These are phyloP conservation scores for Linum tenue DNA, from an alignment of 345 rosid species.

Conservation along the genomic window DNA sequence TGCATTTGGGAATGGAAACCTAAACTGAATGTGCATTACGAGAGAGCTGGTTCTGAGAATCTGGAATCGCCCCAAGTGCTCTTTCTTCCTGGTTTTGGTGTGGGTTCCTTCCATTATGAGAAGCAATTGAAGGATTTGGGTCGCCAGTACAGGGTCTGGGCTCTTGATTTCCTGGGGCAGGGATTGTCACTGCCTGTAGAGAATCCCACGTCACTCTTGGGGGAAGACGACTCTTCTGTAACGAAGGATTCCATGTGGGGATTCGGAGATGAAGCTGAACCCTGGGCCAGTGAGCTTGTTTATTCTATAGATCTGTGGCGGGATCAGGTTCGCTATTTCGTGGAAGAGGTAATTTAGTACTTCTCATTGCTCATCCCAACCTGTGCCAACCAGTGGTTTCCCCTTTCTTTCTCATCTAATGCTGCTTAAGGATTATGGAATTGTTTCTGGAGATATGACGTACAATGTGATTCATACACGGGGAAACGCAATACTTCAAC, in stretches of 20 bases:
- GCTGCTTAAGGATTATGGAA: too few relatives aligned
- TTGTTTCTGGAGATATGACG: too few relatives aligned
- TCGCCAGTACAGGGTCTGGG: conserved; percentile 85
- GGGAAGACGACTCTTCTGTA: conserved; percentile 20
- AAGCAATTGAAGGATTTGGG: conserved; percentile 88
- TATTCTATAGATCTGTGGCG: conserved; percentile 82
- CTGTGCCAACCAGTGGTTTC: too few relatives aligned
- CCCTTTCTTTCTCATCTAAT: too few relatives aligned
- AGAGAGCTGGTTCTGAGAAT: conserved; percentile 62
- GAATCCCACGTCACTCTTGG: conserved; percentile 48
- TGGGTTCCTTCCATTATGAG: conserved; percentile 91
- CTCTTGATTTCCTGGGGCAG: conserved; percentile 92
- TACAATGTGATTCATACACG: too few relatives aligned
- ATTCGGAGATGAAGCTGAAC: conserved; percentile 66
- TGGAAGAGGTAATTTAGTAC: conserved; percentile 50
- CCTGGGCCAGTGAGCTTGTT: conserved; percentile 75
- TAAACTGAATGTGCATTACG: conserved; percentile 58
- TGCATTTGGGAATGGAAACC: conserved; percentile 84
- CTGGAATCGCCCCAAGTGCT: conserved; percentile 57
- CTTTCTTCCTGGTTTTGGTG: conserved; percentile 96
- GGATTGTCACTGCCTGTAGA: conserved; percentile 73
- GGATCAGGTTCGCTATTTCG: conserved; percentile 69
- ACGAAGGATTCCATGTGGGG: conserved; percentile 50
- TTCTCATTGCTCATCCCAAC: not conserved
- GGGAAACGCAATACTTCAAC: too few relatives aligned